Evolutionary conservation across 2,329 filamentous ascomycete species (phyloP), one percentile per base, ranked within the genome.

Genomic region (Eutypa lata): DNA sequence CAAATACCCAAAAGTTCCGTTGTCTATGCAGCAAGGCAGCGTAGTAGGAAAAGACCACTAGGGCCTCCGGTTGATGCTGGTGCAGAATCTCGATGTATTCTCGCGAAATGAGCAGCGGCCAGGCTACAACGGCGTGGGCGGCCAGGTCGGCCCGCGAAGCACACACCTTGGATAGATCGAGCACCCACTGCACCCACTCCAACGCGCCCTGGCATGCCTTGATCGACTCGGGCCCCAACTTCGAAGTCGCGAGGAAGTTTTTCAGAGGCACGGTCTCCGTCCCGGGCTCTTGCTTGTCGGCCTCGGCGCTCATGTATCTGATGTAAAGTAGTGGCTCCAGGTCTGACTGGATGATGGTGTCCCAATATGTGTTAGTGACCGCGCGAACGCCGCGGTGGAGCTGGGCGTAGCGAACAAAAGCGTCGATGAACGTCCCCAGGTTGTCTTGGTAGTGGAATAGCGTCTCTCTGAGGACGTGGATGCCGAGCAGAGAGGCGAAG

Each of bases 401-500:
- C 16, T 61, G 61, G 2, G 66, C 52, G 59, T 68, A 70, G 45
- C 65, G 57, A 10, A 68, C 58, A 10, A 69, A 59, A 19, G 50
- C 52, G 7, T 64, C 58, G 6, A 69, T 52, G 38, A 68, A 69
- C 1, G 14, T 35, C 48, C 65, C 60, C 10, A 74, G 64, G n/a
- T n/a, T n/a, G 28, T 65, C 57, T 16, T 57, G 48, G 24, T 58
- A 59, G 7, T 67, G 59, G 16, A 62, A 47, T 1, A 75, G 66
- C 1, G 68, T 68, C 7, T 73, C 67, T 44, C 64, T 67, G 28
- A 77, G 70, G 22, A 69, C 65, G 49, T 73, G 70, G 2, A 71
- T 59, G 49, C 68, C 68, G 3, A 71, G 56, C 2, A 65, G 48
- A 0, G 61, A 57, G 3, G 68, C 64, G 50, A 71, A 71, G 3